These are phyloP conservation scores for Colletotrichum costaricense DNA, from an alignment of 2,329 filamentous ascomycete species.

Conservation along the genomic window DNA sequence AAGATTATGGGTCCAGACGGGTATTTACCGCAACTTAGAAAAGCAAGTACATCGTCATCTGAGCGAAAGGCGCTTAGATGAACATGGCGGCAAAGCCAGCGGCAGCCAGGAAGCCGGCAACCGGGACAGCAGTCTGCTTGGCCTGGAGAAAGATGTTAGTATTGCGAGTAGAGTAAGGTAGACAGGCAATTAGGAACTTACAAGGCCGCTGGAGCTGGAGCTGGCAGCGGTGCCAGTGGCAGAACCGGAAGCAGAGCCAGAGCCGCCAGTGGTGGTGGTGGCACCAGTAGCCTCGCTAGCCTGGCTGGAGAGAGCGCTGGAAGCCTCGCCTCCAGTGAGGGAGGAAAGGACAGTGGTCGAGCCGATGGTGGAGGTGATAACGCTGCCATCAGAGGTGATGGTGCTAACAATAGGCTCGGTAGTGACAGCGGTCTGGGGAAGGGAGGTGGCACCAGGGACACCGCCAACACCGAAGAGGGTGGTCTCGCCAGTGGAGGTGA, in stretches of 20 bases:
- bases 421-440: slow-evolving; percentile 15
- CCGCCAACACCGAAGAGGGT: slow-evolving; percentile 40
- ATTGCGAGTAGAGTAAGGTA: not conserved
- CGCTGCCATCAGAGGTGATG: slow-evolving; percentile 22
- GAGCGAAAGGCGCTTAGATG: slow-evolving; percentile 50
- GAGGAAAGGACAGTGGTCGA: slow-evolving; percentile 41
- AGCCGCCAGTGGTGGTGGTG: slow-evolving; percentile 29
- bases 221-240: slow-evolving; percentile 23
- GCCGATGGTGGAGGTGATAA: slow-evolving; percentile 30
- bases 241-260: not conserved
- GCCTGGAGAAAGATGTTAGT: slow-evolving; percentile 19
- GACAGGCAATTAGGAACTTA: slow-evolving; percentile 35
- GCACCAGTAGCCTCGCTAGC: slow-evolving; percentile 30
- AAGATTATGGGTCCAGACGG: slow-evolving; percentile 47
- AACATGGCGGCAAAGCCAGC: slow-evolving; percentile 61
- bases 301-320: slow-evolving; percentile 38
- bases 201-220: slow-evolving; percentile 35
- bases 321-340: slow-evolving; percentile 39
- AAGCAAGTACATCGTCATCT: slow-evolving; percentile 27
- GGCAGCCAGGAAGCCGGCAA: slow-evolving; percentile 57
- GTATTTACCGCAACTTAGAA: slow-evolving; percentile 53
- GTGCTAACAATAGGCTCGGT: slow-evolving; percentile 34
- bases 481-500: slow-evolving; percentile 42
- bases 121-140: slow-evolving; percentile 55
- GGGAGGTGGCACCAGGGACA: slow-evolving; percentile 21